Base-by-base conservation (phyloP, 768 basidiomycete species). In the Leucosporidium creatinivorum region DNA sequence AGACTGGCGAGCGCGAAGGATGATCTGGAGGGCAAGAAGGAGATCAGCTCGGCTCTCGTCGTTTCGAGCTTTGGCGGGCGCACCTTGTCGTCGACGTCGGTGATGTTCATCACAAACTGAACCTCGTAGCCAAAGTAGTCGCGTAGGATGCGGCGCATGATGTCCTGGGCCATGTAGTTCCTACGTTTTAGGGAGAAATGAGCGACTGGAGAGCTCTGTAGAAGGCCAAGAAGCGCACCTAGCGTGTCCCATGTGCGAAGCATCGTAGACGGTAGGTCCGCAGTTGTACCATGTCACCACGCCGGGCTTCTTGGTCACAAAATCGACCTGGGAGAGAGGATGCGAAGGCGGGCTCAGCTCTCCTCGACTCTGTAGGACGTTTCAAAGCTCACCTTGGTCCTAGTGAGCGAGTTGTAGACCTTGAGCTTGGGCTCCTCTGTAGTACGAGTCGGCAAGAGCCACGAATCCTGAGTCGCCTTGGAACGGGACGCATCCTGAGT, bases 81-180 rank as follows among this genome's bases (percentile, higher is more conserved):
- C 67, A 89, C 94, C 85, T 99, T 99, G 83, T 98, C 96, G 76
- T 99, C 96, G 69, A 99, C 96, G 79, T 99, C 94, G 7, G 96
- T 99, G 73, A 99, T 85, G 78, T 99, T 99, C 92, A 96, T 96
- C 55, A 98, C 94, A 76, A 98, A 96, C 77, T 97, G 91, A 64
- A 99, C 88, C 76, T 98, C 90, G 75, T 93, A 98, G 30, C 90
- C 89, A 79, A 98, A 98, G 80, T 94, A 98, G 80, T 98, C 92
- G 1, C 87, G 83, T 82, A 98, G 81, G 61, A 99, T 90, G 58
- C 96, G 82, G 63, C 93, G 83, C 48, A 97, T 81, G 69, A 94
- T 84, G 78, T 97, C 93, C 78, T 94, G 91, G 2, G 92, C 91
- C 39, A 97, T 88, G 80, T 99, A 99, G 81, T 96, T 97, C 76